Base-by-base conservation (phyloP, 2,329 filamentous ascomycete genomes). In the Akanthomyces muscarius region DNA sequence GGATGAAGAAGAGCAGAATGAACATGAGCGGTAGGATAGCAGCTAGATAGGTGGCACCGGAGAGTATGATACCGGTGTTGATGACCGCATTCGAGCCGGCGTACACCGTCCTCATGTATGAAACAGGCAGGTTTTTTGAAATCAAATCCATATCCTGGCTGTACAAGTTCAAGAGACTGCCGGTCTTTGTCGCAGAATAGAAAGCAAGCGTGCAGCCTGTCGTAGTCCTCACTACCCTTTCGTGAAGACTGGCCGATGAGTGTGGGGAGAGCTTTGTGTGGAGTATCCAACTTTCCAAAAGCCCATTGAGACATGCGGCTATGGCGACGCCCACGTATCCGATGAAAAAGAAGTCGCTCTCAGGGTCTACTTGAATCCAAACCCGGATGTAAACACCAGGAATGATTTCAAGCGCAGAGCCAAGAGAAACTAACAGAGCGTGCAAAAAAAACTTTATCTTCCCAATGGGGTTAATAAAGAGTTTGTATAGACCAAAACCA, bases 1-100 rank as follows among this genome's bases (percentile, higher is more conserved):
- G 69, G 16, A 71, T 47, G 5, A 65, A 50, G 33, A 59, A 70
- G 2, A 68, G 33, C 2, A 52, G 44, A 10, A 66, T 18, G 2
- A 53, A 4, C 6, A 61, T 14, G 1, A 36, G 6, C 2, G 58
- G 58, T 13, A 61, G 1, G 4, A 23, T 14, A 10, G 3, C 1
- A 0, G 47, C 16, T 5, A 61, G 38, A 13, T 45, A 61, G n/a
- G 16, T 61, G 5, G 58, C 58, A 1, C 48, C 58, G 0, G 58
- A 61, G 1, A 61, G 23, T 1, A 61, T 28, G 13, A 61, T 13
- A 1, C 16, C 38, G n/a, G n/a, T n/a, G n/a, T n/a, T n/a, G n/a
- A n/a, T n/a, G n/a, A n/a, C n/a, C n/a, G n/a, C n/a, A n/a, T n/a
- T n/a, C n/a, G n/a, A n/a, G n/a, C n/a, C n/a, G 13, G 48, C 36